phyloP scores from a whole-genome alignment of 768 basidiomycete genomes.

The Cytidiella melzeri region DNA sequence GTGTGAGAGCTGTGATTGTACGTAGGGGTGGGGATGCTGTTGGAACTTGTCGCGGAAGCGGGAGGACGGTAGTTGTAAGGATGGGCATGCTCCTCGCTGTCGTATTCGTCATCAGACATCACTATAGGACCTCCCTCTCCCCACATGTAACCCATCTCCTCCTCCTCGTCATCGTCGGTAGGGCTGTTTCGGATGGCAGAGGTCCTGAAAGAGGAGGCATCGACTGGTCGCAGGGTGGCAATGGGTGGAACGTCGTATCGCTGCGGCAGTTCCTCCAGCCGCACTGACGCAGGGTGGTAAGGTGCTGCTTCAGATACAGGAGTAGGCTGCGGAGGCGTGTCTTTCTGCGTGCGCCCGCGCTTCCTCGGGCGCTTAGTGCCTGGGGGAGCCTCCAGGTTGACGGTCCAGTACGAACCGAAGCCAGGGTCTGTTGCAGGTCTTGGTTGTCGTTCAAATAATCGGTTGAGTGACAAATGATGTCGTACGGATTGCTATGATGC shows the following conservation, averaged over 20 bases:
- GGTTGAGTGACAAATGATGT: conserved; percentile 78
- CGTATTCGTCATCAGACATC: conserved; percentile 39
- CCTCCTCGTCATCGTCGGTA: conserved; percentile 32
- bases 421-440: conserved; percentile 81
- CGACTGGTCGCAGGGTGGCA: conserved; percentile 21
- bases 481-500: conserved; percentile 73
- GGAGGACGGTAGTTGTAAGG: background rate
- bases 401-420: conserved; percentile 87
- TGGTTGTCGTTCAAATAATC: conserved; percentile 76
- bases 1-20: background rate
- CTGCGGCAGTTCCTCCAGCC: conserved; percentile 13
- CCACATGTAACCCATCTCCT: conserved; percentile 20
- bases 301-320: conserved; percentile 8
- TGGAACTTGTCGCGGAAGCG: conserved; percentile 3
- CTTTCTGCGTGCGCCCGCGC: conserved; percentile 58
- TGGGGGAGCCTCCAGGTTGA: conserved; percentile 79
- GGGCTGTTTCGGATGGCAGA: conserved; percentile 24
- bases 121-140: conserved; percentile 24
- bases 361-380: conserved; percentile 84
- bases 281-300: conserved; percentile 19
- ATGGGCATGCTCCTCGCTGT: conserved; percentile 50
- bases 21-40: background rate
- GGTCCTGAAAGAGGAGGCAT: conserved; percentile 20
- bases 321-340: conserved; percentile 18
- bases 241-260: conserved; percentile 15